Evolutionary conservation across 495 filamentous ascomycete genomes (phyloP), one percentile per base, ranked within the genome.

Genomic region (Massariosphaeria phaeospora): DNA sequence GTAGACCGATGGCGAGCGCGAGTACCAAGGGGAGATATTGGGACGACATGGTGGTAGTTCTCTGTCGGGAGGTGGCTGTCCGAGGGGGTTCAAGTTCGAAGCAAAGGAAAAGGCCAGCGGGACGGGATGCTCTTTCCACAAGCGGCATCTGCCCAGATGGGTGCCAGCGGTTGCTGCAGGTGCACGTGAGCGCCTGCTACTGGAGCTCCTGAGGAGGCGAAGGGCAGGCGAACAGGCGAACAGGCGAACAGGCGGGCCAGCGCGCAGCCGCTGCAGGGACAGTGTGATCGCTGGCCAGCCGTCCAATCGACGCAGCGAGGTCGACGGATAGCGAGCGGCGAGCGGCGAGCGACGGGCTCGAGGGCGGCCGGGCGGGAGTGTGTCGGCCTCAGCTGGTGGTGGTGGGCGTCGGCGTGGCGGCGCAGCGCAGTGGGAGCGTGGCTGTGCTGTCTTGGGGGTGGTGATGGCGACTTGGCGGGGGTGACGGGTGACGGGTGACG

Each of bases 211-310:
- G n/a, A n/a, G n/a, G n/a, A n/a, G n/a, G n/a, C n/a, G n/a, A n/a
- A n/a, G n/a, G n/a, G n/a, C n/a, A n/a, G n/a, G n/a, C n/a, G n/a
- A n/a, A 33, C n/a, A 20, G 38, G 38, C 38, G 43, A 44, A 15
- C 23, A 25, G 39, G 26, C 41, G 42, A 23, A 24, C 35, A 26
- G 10, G 36, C 51, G 51, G 57, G 42, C 21, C 29, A 52, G 59
- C 41, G 45, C 13, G 29, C 26, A 62, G 48, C 59, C 47, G 59
- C 48, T 52, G 59, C 59, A 62, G 47, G 59, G 53, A 26, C 17
- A 52, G 17, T 7, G 33, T 46, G 52, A 48, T 44, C 12, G 11
- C 41, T 36, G 46, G 11, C 9, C 34, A 25, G 33, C 29, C 25
- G 26, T 13, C 52, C 25, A 55, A 55, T 55, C 26, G 23, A 33